phyloP scores from a whole-genome alignment of 2,329 filamentous ascomycete species.

The Aspergillus latus region DNA sequence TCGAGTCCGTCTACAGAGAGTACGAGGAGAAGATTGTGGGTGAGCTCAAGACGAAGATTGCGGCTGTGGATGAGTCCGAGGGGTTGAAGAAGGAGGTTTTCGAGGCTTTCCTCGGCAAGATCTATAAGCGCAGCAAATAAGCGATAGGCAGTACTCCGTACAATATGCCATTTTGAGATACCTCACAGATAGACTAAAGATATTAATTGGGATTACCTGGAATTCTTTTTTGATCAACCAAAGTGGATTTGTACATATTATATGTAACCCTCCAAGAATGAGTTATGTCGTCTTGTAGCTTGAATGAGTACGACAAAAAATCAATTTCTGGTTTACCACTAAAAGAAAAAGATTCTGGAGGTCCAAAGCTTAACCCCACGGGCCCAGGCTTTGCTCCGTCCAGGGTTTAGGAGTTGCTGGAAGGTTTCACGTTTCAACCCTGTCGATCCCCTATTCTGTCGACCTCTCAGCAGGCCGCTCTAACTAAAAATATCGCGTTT shows the following conservation, averaged over 20 bases:
- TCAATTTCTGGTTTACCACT: too few relatives aligned
- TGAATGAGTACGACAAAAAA: too few relatives aligned
- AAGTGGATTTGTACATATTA: too few relatives aligned
- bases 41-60: conserved; percentile 76
- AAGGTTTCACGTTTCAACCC: background rate
- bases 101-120: conserved; percentile 87
- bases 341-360: too few relatives aligned
- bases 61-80: conserved; percentile 75
- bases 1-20: conserved; percentile 78
- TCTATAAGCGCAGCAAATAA: conserved; percentile 97
- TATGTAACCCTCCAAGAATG: too few relatives aligned
- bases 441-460: background rate
- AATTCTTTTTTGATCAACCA: too few relatives aligned
- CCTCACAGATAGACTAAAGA: background rate
- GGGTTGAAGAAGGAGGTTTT: conserved; percentile 91
- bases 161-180: background rate
- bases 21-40: conserved; percentile 85
- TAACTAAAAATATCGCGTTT: background rate
- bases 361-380: too few relatives aligned
- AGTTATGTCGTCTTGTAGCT: too few relatives aligned
- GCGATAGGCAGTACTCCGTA: background rate
- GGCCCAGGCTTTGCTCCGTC: background rate
- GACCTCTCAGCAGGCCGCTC: background rate
- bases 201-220: background rate
- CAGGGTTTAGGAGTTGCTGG: background rate